Percentiles rank a stretch among this genome's conserved stretches.
Evolutionary conservation across 176 grass and related monocot genomes (phyloP).

Genomic region (Calamus simplicifolius): DNA sequence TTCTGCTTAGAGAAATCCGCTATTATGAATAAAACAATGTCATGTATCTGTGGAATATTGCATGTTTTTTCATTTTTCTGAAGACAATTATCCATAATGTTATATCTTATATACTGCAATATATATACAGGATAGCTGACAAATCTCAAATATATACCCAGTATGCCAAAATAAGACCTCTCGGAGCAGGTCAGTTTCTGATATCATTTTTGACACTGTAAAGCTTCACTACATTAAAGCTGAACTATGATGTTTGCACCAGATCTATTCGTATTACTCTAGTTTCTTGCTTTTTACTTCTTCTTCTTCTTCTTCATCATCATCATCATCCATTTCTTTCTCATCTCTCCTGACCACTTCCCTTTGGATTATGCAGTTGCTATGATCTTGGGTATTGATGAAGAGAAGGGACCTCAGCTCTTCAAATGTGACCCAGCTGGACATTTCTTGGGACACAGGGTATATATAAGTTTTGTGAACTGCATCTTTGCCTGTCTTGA

Average conservation of each 20-base stretch:
- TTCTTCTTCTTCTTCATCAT: neutral
- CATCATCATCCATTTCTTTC: too few species aligned
- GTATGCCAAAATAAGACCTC: slow-evolving; percentile 95
- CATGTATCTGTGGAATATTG: too few species aligned
- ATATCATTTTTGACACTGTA: neutral
- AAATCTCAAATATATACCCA: slow-evolving; percentile 99
- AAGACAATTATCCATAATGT: too few species aligned
- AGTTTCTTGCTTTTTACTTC: neutral
- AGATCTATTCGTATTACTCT: neutral
- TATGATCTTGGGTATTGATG: slow-evolving; percentile 91
- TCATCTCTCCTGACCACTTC: neutral
- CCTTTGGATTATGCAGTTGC: slow-evolving; percentile 33
- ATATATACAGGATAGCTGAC: slow-evolving; percentile 71
- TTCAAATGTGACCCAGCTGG: slow-evolving; percentile 98
- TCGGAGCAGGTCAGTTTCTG: slow-evolving; percentile 72
- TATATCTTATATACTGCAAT: too few species aligned
- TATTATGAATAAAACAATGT: too few species aligned
- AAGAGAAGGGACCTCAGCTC: slow-evolving; percentile 94
- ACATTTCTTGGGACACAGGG: slow-evolving; percentile 97
- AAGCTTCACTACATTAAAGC: neutral
- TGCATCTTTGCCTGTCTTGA: neutral
- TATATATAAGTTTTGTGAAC: slow-evolving; percentile 22
- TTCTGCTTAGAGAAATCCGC: too few species aligned
- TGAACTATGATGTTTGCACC: too few species aligned
- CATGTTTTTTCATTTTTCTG: too few species aligned